phyloP scores from a whole-genome alignment of 371 early-diverging fungal genomes.

The Scutellospora calospora region DNA sequence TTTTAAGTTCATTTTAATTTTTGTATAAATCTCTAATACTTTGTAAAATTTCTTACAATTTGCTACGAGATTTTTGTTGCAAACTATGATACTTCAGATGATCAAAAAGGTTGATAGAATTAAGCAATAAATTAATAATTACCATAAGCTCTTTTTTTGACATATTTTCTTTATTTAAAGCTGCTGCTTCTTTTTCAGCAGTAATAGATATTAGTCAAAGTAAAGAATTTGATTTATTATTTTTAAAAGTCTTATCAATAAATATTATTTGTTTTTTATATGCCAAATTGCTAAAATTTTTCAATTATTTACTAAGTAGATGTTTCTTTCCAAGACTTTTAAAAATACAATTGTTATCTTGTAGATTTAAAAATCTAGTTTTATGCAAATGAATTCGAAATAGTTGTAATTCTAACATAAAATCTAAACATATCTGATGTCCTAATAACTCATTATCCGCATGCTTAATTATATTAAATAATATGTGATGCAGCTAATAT shows the following conservation, averaged over 20 bases:
- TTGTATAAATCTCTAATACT: neutral
- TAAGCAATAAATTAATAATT: neutral
- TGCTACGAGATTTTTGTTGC: too few relatives aligned
- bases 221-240: neutral
- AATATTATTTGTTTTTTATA: neutral
- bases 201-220: neutral
- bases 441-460: neutral
- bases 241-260: neutral
- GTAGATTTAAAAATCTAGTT: neutral
- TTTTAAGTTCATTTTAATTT: too few relatives aligned
- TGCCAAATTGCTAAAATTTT: conserved; percentile 10
- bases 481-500: neutral
- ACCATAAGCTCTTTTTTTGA: neutral
- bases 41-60: too few relatives aligned
- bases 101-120: too few relatives aligned
- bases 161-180: neutral
- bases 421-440: neutral
- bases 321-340: neutral
- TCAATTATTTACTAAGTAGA: conserved; percentile 28
- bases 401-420: neutral
- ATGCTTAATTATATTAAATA: conserved; percentile 16
- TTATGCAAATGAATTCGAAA: conserved; percentile 15
- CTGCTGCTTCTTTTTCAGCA: neutral
- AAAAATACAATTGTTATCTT: neutral
- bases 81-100: too few relatives aligned